A percentile compares a stretch with the other conserved stretches of the same genome.
Conservation (phyloP, 2,329 filamentous ascomycete species). For the Botryosphaeria dothidea region DNA sequence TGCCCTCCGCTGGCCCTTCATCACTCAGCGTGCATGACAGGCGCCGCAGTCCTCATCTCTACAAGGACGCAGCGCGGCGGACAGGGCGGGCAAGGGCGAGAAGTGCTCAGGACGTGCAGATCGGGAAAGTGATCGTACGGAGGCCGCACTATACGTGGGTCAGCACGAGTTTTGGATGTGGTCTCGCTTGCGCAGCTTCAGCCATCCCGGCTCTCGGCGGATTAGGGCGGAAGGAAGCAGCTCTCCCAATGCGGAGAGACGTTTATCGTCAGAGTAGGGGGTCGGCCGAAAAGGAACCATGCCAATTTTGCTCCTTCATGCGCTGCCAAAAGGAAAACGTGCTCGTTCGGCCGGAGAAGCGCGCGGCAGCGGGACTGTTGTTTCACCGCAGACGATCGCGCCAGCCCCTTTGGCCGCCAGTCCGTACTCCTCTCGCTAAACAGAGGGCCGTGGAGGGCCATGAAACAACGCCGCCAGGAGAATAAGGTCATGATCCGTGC, state of each 20-base stretch:
- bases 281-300: neutral
- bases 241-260: neutral
- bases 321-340: neutral
- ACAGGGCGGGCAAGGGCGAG: neutral
- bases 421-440: too few species aligned
- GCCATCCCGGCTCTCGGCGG: slow-evolving; percentile 1
- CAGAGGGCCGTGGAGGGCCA: neutral
- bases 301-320: neutral
- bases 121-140: neutral
- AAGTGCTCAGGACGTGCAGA: neutral
- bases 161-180: slow-evolving; percentile 14
- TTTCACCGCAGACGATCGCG: neutral
- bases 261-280: neutral
- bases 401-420: neutral
- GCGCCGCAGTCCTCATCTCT: neutral
- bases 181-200: neutral
- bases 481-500: neutral
- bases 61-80: neutral
- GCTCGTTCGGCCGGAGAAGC: neutral
- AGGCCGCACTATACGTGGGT: slow-evolving; percentile 15
- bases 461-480: neutral
- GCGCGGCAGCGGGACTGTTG: neutral
- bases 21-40: neutral
- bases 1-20: neutral
- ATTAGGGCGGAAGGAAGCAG: slow-evolving; percentile 3